Evolutionary conservation across 345 rosid species (phyloP).

Genomic region (Lepidium aucheri): DNA sequence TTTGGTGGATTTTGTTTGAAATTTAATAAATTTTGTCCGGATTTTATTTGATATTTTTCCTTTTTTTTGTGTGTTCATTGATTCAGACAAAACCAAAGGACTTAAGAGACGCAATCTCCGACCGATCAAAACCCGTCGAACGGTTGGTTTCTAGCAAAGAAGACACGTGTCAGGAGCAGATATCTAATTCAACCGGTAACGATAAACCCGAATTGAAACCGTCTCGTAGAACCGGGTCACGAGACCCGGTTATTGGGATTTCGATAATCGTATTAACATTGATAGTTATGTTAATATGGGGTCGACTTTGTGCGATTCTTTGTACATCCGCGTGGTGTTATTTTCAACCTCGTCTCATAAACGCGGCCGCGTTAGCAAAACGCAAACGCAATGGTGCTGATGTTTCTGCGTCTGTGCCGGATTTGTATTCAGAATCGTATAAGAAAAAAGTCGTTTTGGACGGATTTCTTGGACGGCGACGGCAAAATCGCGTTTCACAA

Average conservation of each 20-base stretch:
- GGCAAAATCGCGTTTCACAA: constrained; percentile 31
- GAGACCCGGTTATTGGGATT: constrained; percentile 46
- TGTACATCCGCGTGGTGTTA: constrained; percentile 61
- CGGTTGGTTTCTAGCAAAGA: neutral
- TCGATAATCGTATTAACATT: constrained; percentile 47
- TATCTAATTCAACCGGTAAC: constrained; percentile 15
- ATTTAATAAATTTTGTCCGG: neutral
- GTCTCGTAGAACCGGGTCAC: constrained; percentile 28
- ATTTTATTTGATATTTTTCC: neutral
- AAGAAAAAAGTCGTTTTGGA: constrained; percentile 63
- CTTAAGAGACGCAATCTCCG: constrained; percentile 14
- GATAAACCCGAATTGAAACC: constrained; percentile 18
- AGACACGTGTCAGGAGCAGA: constrained; percentile 12
- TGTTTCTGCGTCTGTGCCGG: neutral
- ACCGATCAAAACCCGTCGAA: constrained; percentile 19
- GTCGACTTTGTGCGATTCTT: constrained; percentile 55
- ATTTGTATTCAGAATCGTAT: constrained; percentile 39
- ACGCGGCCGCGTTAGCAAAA: neutral
- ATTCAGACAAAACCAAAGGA: constrained; percentile 26
- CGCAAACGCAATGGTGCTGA: constrained; percentile 14
- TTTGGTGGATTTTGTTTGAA: neutral
- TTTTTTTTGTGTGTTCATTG: neutral
- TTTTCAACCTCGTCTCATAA: constrained; percentile 34
- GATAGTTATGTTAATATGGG: constrained; percentile 46
- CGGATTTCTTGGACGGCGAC: constrained; percentile 64